phyloP scores from a whole-genome alignment of 108 stramenopile genomes.

The Phaeodactylum tricornutum region DNA sequence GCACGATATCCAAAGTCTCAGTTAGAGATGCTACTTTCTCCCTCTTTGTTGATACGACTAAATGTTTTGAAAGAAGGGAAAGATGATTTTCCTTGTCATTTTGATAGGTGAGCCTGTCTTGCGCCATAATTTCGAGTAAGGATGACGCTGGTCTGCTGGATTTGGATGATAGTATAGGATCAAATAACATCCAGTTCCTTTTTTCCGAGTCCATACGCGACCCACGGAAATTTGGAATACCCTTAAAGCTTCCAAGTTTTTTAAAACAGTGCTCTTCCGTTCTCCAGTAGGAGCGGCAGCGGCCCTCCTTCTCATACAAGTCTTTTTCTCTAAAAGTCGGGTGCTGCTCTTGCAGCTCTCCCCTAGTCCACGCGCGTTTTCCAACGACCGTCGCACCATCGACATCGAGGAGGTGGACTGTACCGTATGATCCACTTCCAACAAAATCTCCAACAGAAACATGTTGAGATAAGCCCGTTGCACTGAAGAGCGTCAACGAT shows the following conservation, averaged over 20 bases:
- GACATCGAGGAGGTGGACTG: conserved; percentile 34
- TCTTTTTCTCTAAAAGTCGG: conserved; percentile 7
- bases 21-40: conserved; percentile 33
- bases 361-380: conserved; percentile 60
- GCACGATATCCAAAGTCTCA: conserved; percentile 36
- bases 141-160: conserved; percentile 21
- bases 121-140: conserved; percentile 46
- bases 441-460: conserved; percentile 30
- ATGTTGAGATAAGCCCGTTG: too few species aligned
- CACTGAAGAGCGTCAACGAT: too few species aligned
- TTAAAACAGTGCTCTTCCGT: conserved; percentile 62
- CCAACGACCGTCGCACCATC: conserved; percentile 25
- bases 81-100: background rate
- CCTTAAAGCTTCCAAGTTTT: conserved; percentile 26
- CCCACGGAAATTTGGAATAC: conserved; percentile 32
- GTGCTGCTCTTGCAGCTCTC: conserved; percentile 25
- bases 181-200: conserved; percentile 62
- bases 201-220: conserved; percentile 20
- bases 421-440: conserved; percentile 50
- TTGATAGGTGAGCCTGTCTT: conserved; percentile 7
- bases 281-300: conserved; percentile 61
- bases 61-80: conserved; percentile 27
- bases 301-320: conserved; percentile 18
- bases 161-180: conserved; percentile 20
- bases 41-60: conserved; percentile 35